A percentile compares a stretch with the other conserved stretches of the same genome.
These are phyloP conservation scores for Diaporthe sp. DNA, from an alignment of 2,329 filamentous ascomycete species.

Conservation along the genomic window DNA sequence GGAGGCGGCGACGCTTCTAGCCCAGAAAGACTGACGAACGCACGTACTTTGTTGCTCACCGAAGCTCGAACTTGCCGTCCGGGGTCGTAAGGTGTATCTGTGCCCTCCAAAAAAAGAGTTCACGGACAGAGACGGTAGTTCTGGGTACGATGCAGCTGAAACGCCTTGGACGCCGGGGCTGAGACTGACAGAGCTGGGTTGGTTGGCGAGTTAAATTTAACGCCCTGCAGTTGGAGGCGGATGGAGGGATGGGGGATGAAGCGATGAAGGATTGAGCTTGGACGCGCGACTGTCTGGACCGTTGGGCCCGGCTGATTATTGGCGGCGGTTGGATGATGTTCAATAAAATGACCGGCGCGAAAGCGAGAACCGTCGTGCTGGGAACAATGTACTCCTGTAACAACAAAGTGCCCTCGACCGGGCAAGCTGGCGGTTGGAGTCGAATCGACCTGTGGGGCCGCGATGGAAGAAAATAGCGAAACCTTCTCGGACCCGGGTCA, in stretches of 20 bases:
- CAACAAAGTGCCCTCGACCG: not conserved
- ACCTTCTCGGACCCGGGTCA: not conserved
- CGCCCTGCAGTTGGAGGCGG: constrained; percentile 21
- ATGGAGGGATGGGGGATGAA: constrained; percentile 22
- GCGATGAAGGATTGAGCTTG: constrained; percentile 16
- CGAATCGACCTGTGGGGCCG: not conserved
- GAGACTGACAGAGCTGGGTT: constrained; percentile 27
- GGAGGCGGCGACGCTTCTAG: not conserved
- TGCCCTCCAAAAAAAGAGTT: constrained; percentile 19
- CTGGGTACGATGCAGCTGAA: constrained; percentile 13
- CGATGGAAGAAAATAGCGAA: constrained; percentile 17
- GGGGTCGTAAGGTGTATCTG: not conserved
- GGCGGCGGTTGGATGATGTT: constrained; percentile 20
- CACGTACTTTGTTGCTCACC: not conserved
- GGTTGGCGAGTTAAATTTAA: constrained; percentile 32
- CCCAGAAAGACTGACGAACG: not conserved
- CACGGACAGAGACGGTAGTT: constrained; percentile 14
- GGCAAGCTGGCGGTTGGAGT: not conserved
- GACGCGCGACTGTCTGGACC: constrained; percentile 15
- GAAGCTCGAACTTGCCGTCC: constrained; percentile 1
- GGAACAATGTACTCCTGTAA: not conserved
- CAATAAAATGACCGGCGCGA: constrained; percentile 31
- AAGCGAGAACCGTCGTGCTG: constrained; percentile 27
- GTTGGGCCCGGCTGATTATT: constrained; percentile 21
- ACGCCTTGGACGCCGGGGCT: constrained; percentile 18